Base-by-base conservation (phyloP, 1,284 basidiomycete species). In the Violaceomyces palustris region DNA sequence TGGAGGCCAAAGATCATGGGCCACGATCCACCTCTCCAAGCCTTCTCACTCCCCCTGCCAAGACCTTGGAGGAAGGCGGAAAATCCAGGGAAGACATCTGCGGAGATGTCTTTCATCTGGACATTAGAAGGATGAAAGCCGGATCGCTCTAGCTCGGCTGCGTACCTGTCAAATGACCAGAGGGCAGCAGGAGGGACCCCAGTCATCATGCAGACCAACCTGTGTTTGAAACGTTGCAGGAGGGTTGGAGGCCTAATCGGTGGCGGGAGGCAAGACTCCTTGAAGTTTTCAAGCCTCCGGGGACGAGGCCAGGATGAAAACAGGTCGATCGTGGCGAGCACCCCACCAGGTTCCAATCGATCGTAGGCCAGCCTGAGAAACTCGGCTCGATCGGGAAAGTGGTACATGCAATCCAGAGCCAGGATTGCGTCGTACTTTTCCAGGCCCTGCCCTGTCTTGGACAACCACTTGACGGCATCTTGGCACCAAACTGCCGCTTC, bases 351-450 rank as follows among this genome's bases (percentile, higher is more conserved):
- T 1, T 29, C 44, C 30, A 73, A 48, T 2, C 50, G 23, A 24
- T 28, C 12, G n/a, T 39, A 41, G 3, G 61, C 62, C 3, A 48
- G 37, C 22, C 39, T 39, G 31, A 73, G 52, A 29, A 67, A 72
- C 11, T 50, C 42, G 7, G 51, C 29, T 6, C 68, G 46, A 23
- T 49, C 36, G 24, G 39, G 37, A 39, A 72, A 72, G 45, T 73
- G 70, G 48, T 67, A 73, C 9, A 67, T 67, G 47, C 69, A 73
- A 47, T 73, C 70, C 3, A 71, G 57, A 2, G 69, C 70, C 3
- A 69, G 46, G 28, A 73, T 64, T 22, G 43, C 43, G 29, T 71
- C 67, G 46, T 69, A 73, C 44, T 26, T 45, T 17, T 8, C 6
- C 11, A 19, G 10, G 14, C 12, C 18, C 26, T 51, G 37, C 11